phyloP scores from a whole-genome alignment of 371 early-diverging fungal species.

The Syncephalastrum contaminatum region DNA sequence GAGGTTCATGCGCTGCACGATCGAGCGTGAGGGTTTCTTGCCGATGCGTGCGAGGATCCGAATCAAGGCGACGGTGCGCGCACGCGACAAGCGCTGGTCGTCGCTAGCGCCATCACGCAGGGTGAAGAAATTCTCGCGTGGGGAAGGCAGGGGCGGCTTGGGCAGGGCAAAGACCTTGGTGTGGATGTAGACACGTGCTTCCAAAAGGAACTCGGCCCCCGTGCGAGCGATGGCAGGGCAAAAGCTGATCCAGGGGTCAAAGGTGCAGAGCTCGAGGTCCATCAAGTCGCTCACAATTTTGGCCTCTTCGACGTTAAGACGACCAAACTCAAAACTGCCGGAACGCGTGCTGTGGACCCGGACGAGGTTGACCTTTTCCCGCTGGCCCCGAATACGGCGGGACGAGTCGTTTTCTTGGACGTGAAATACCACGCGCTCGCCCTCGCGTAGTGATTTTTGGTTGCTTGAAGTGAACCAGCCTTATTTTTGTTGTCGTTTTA shows the following conservation, averaged over 20 bases:
- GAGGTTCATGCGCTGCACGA: conserved; percentile 27
- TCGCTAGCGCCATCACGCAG: conserved; percentile 1
- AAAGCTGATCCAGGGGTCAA: conserved; percentile 46
- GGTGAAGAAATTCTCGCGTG: conserved; percentile 11
- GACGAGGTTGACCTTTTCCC: conserved; percentile 46
- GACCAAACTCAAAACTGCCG: conserved; percentile 36
- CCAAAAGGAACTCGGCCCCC: conserved; percentile 53
- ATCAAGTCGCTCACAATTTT: conserved; percentile 48
- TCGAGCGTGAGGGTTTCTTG: conserved; percentile 36
- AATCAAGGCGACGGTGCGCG: conserved; percentile 46
- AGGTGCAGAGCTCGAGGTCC: conserved; percentile 45
- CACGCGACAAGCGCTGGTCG: conserved; percentile 22
- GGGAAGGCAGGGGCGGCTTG: conserved; percentile 21
- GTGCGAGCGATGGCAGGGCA: conserved; percentile 29
- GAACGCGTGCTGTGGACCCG: conserved; percentile 37
- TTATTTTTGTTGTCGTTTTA: conserved; percentile 1
- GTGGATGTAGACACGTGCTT: conserved; percentile 39
- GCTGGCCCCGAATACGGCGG: conserved; percentile 2
- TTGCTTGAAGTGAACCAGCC: conserved; percentile 43
- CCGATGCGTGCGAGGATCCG: conserved; percentile 40
- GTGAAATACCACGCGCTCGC: conserved; percentile 23
- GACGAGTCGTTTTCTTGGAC: conserved; percentile 10
- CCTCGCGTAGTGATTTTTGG: conserved; percentile 26
- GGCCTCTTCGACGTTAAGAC: conserved; percentile 42
- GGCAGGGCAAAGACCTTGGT: conserved; percentile 27